Base-by-base conservation (phyloP, 257 asterid genomes). In the Gynochthodes officinalis region DNA sequence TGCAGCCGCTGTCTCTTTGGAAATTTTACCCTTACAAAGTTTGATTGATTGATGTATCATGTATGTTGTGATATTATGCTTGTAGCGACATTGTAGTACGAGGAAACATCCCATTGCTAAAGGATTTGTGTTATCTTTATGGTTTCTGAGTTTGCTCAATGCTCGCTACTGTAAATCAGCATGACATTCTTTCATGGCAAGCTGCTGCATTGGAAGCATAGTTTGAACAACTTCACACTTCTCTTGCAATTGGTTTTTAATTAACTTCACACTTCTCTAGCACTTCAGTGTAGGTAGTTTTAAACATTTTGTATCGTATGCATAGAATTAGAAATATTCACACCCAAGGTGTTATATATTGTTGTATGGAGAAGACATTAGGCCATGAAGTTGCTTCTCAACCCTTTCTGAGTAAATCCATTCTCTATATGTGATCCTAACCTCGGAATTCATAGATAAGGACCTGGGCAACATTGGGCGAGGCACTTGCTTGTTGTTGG, bases 211-310 rank as follows among this genome's bases (percentile, higher is more conserved):
- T 49, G 58, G 28, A 25, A 48, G 40, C 72, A 67, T 35, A 42
- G 37, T 5, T 25, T 30, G 28, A 57, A 16, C 23, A 57, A 25
- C 23, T 57, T 57, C n/a, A 44, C 58, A 44, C 13, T 28, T 59
- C 21, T 4, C 35, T 8, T 50, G n/a, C 9, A 48, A 9, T 21
- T 30, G 42, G 13, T 30, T 50, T 35, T 23, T 52, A 12, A 69
- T 35, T 63, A 69, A n/a, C 64, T 52, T 69, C 52, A 25, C 19
- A 23, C n/a, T n/a, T n/a, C n/a, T n/a, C n/a, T n/a, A n/a, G n/a
- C n/a, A n/a, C n/a, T n/a, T n/a, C n/a, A n/a, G n/a, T n/a, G n/a
- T n/a, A n/a, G n/a, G n/a, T n/a, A n/a, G n/a, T n/a, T n/a, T 35
- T 35, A 23, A n/a, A 27, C 50, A n/a, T 35, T 14, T 33, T 69